Evolutionary conservation across 2,329 filamentous ascomycete genomes (phyloP).

Genomic region (Phaeophleospora eucalypticola): DNA sequence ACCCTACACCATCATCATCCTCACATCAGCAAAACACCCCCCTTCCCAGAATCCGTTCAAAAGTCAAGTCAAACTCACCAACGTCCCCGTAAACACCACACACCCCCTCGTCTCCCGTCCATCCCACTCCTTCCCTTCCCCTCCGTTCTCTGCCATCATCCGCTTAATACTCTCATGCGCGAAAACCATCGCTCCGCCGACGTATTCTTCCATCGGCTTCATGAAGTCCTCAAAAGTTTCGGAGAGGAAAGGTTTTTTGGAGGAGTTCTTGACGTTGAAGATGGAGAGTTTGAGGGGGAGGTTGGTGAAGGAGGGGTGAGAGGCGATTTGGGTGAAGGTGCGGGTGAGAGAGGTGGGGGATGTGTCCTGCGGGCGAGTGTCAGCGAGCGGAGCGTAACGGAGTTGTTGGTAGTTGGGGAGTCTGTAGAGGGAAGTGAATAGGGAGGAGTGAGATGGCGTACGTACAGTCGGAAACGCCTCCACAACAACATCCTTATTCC

Average conservation of each 20-base stretch:
- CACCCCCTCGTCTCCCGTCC: constrained; percentile 53
- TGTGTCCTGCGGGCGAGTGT: constrained; percentile 46
- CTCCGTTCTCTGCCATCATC: constrained; percentile 51
- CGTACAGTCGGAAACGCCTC: constrained; percentile 47
- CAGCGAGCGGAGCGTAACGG: no score
- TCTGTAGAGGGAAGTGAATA: no score
- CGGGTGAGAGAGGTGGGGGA: constrained; percentile 44
- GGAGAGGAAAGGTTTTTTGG: constrained; percentile 40
- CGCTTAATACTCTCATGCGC: constrained; percentile 50
- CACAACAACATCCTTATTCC: constrained; percentile 43
- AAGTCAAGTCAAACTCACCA: constrained; percentile 5
- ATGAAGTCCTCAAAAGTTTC: constrained; percentile 46
- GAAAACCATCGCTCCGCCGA: constrained; percentile 55
- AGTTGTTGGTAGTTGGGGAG: no score
- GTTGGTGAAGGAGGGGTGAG: constrained; percentile 44
- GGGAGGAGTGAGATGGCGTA: neutral
- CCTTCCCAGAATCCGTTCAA: neutral
- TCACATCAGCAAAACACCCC: neutral
- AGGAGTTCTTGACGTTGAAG: constrained; percentile 54
- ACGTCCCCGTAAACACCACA: constrained; percentile 54
- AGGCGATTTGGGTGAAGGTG: constrained; percentile 49
- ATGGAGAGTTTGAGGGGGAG: constrained; percentile 51
- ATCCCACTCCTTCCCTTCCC: constrained; percentile 42
- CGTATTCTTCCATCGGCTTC: constrained; percentile 48
- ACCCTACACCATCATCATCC: constrained; percentile 2